Base-by-base conservation (phyloP, 768 basidiomycete species). In the Tricholoma sp. region DNA sequence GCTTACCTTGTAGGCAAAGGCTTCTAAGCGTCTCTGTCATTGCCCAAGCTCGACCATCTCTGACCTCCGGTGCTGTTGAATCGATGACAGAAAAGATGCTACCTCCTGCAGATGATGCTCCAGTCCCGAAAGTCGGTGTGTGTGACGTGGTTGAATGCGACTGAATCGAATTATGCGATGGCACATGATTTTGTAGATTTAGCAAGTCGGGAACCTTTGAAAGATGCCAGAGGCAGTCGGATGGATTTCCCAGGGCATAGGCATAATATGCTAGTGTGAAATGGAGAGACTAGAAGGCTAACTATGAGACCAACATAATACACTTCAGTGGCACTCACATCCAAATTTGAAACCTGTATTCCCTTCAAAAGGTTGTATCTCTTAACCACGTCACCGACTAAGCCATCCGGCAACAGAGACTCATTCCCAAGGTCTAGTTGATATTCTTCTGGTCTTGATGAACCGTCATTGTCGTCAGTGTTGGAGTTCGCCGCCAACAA, bases 261-360 rank as follows among this genome's bases (percentile, higher is more conserved):
- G 86, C 84, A 64, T 89, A 88, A 69, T 91, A 92, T 2, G 90
- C 91, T 50, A 91, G 73, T 0, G 82, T 78, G 56, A 91, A 76
- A 59, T 80, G 74, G 13, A 89, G 74, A 10, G 85, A 84, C 91
- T 94, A 61, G 29, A 50, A 53, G 57, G n/a, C 12, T 36, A 32
- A 39, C 24, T 29, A 50, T 36, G 37, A 37, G 50, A 36, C 53
- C 37, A 31, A 3, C 28, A 49, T 8, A 20, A 45, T 44, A 11
- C 17, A 53, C 7, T 49, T 12, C 10, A 24, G 29, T 20, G 18
- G 24, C 12, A 81, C 85, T 68, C 70, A 87, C 87, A 66, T 88
- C 83, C 34, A 74, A 76, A 57, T 78, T 83, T 32, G 77, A 74
- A 39, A 70, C 68, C 59, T 82, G 68, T 51, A 86, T 61, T 50